A percentile compares a stretch with the other conserved stretches of the same genome.
Conservation (phyloP, 202 grass and related monocot genomes). For the Hordeum pubiflorum region DNA sequence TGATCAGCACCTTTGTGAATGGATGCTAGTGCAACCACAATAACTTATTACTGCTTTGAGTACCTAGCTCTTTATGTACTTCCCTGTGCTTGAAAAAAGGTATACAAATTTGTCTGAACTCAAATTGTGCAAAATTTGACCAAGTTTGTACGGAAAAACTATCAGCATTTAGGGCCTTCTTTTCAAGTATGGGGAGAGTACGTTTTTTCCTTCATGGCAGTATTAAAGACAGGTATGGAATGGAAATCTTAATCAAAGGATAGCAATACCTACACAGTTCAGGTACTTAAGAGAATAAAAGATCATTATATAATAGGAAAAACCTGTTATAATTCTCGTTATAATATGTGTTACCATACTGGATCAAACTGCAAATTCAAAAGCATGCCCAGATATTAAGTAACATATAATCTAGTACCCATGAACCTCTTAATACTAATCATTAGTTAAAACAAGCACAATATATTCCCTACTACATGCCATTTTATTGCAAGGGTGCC, state of each 20-base stretch:
- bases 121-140: neutral
- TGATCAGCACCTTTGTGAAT: constrained; percentile 35
- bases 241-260: neutral
- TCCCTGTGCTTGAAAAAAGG: neutral
- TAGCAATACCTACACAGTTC: neutral
- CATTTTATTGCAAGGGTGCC: neutral
- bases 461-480: neutral
- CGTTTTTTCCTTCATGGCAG: neutral
- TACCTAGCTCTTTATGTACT: neutral
- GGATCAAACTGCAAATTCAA: neutral
- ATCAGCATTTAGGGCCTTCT: neutral
- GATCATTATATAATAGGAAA: neutral
- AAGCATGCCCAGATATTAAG: neutral
- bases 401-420: neutral
- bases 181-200: neutral
- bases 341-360: neutral
- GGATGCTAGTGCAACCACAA: constrained; percentile 14
- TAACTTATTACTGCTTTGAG: neutral
- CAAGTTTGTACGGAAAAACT: neutral
- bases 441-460: neutral
- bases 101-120: neutral
- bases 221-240: neutral
- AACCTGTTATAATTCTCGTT: neutral
- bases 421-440: neutral
- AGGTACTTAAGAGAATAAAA: neutral